Evolutionary conservation across 192 early-diverging fungal species (phyloP).

Genomic region (Rhizoclosmatium sp.): DNA sequence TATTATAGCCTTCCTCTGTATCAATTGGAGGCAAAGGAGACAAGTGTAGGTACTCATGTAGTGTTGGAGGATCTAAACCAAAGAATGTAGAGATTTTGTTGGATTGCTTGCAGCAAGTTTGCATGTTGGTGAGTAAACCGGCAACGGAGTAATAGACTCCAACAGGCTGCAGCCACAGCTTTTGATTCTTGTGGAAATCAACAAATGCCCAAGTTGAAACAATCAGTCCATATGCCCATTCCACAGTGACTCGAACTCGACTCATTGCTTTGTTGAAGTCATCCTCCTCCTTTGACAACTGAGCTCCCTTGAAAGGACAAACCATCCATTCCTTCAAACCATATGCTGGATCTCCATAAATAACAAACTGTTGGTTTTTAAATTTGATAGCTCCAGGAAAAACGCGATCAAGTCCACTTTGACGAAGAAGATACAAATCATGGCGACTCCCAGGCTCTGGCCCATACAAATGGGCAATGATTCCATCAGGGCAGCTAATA

Average conservation of each 20-base stretch:
- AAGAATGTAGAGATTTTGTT: not conserved
- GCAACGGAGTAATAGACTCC: conserved; percentile 31
- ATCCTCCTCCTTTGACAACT: conserved; percentile 18
- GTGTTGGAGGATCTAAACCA: not conserved
- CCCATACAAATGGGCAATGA: not conserved
- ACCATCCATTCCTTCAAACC: conserved; percentile 11
- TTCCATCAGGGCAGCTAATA: not conserved
- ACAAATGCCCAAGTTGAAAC: conserved; percentile 23
- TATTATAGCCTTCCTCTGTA: no score
- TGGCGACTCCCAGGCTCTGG: conserved; percentile 6
- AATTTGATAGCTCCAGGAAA: not conserved
- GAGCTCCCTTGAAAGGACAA: conserved; percentile 9
- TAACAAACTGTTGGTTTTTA: conserved; percentile 7
- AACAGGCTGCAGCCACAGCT: conserved; percentile 38
- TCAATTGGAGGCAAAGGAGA: not conserved
- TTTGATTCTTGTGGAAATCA: conserved; percentile 29
- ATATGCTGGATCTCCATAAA: conserved; percentile 21
- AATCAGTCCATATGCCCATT: conserved; percentile 29
- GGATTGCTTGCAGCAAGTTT: conserved; percentile 11
- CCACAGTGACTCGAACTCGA: conserved; percentile 35
- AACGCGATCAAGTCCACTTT: not conserved
- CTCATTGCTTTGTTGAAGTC: conserved; percentile 33
- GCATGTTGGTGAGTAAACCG: not conserved
- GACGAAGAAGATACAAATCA: conserved; percentile 6
- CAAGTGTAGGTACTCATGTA: conserved; percentile 5